Evolutionary conservation across 768 basidiomycete species (phyloP), one percentile per base, ranked within the genome.

Genomic region (Boletus pseudo-olivaceus): DNA sequence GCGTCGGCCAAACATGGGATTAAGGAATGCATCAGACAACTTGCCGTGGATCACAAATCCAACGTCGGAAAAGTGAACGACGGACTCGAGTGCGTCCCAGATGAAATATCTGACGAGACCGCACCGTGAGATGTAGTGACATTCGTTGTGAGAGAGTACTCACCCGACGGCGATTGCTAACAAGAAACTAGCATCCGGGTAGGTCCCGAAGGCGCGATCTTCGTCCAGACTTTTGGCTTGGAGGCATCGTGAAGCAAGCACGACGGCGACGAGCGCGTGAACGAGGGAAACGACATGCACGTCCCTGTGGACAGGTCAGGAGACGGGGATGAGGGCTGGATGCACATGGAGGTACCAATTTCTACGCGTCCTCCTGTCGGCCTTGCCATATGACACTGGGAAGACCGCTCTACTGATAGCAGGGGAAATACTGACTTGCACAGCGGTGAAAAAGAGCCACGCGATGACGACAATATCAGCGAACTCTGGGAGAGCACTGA

Each of bases 191-290:
- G 79, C 76, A 9, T 67, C 56, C 1, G 79, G 74, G 58, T 88
- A 80, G 78, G 88, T 93, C 7, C 90, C 93, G 63, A 86, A 93
- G 7, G 83, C 85, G 32, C 82, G 81, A 67, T 93, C 85, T n/a
- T 71, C 62, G 27, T 71, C 66, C 17, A 87, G 73, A 15, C 70
- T 76, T 1, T 78, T 70, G 14, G 74, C 68, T 40, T 76, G 67
- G 20, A 91, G 72, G 35, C 77, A 78, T 49, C 75, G 79, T 19
- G 82, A 62, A 1, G 90, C 80, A 23, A 88, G 75, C 0, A 85
- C 82, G 33, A 92, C 76, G 50, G 89, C 77, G 49, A 89, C 63
- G 23, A 88, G 50, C 0, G 87, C 83, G 64, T 94, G 89, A 1
- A 83, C 73, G 60, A 91, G 82, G 0, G 92, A 91, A 26, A 86